Base-by-base conservation (phyloP, 1,284 basidiomycete species). In the Moniliella sp. region DNA sequence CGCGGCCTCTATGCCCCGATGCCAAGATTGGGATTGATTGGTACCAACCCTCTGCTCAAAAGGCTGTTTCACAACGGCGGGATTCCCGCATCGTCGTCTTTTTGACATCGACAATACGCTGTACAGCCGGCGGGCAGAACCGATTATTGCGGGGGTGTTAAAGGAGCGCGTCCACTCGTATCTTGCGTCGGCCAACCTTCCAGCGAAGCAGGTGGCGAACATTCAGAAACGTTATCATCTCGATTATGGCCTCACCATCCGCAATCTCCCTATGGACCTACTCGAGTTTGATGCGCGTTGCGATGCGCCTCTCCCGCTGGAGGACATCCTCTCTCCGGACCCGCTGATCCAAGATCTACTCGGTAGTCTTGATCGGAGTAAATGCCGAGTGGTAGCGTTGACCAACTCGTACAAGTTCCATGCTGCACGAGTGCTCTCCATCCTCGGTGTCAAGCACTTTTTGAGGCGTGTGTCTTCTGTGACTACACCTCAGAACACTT, bases 101-200 rank as follows among this genome's bases (percentile, higher is more conserved):
- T 72, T 83, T 37, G 80, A 83, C 55, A 79, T 83, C 40, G 51
- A 83, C 61, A 81, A 82, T 50, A 81, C 79, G n/a, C 81, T 10
- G 82, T 82, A 61, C 47, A 32, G 19, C 40, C 37, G n/a, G 17
- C 37, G 68, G 54, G n/a, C n/a, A n/a, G n/a, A n/a, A n/a, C n/a
- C n/a, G n/a, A n/a, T n/a, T n/a, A 79, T 84, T 35, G 74, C 75
- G 4, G 70, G 77, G 14, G 48, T 64, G n/a, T 82, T 84, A 79
- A 73, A 73, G 11, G 62, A 74, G 41, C 71, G 73, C 30, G 83
- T 83, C 33, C 76, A 79, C 46, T 77, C 69, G 18, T 84, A 83
- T 61, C 82, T 86, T 46, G 64, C 75, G 3, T 15, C 14, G 23
- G 62, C 83, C 18, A 77, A 77, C 5, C 62, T 81, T 11, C 63